phyloP scores from a whole-genome alignment of 2,329 filamentous ascomycete genomes.

The Aureobasidium sp. region DNA sequence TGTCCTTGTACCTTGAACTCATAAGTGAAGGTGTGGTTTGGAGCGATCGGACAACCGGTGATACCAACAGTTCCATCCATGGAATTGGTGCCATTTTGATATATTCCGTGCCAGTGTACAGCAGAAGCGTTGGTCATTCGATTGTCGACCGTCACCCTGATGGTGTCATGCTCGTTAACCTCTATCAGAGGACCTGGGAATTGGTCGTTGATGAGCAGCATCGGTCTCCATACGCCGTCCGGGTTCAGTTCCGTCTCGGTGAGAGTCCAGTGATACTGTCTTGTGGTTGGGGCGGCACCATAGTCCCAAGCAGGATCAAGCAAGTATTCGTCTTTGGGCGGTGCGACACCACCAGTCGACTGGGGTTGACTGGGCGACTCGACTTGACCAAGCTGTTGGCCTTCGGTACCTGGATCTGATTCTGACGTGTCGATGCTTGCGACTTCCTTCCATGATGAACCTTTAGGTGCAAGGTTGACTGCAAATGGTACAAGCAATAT shows the following conservation, averaged over 20 bases:
- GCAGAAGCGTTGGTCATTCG: conserved; percentile 47
- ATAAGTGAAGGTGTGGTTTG: conserved; percentile 48
- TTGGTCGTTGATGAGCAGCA: conserved; percentile 33
- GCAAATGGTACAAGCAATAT: conserved; percentile 11
- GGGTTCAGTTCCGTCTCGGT: conserved; percentile 50
- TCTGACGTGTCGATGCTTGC: neutral
- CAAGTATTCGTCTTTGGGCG: conserved; percentile 41
- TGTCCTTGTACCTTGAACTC: conserved; percentile 46
- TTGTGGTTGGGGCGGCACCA: conserved; percentile 37
- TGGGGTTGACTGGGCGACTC: neutral
- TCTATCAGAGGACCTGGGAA: conserved; percentile 33
- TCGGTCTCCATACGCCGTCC: conserved; percentile 40
- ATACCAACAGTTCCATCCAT: conserved; percentile 59
- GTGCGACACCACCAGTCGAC: neutral
- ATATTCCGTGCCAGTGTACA: conserved; percentile 62
- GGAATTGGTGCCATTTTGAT: conserved; percentile 56
- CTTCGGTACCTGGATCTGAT: neutral
- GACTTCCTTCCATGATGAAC: neutral
- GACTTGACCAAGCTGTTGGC: neutral
- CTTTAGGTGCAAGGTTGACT: conserved; percentile 8
- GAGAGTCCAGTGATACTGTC: conserved; percentile 55
- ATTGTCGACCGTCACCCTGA: conserved; percentile 59
- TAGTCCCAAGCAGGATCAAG: conserved; percentile 50
- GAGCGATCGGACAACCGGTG: conserved; percentile 55
- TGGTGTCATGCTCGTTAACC: conserved; percentile 53